Base-by-base conservation (phyloP, 2,329 filamentous ascomycete species). In the Xylaria sp. region DNA sequence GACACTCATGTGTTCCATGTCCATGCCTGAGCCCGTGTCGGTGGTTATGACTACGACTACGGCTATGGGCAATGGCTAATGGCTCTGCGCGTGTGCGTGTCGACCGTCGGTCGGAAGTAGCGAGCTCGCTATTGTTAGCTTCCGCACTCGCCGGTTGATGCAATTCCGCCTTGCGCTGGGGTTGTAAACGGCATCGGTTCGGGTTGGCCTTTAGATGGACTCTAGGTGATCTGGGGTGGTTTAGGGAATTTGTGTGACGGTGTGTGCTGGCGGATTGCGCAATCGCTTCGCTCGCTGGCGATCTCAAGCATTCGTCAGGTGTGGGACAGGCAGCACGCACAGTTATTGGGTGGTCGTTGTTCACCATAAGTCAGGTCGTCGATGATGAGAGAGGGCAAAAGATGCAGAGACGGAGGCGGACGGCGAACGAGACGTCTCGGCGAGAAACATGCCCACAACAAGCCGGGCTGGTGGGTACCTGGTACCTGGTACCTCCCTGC, bases 1-100 rank as follows among this genome's bases (percentile, higher is more conserved):
- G 31, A 71, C 71, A 60, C 74, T 75, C 73, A 75, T 75, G 64
- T 75, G 72, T 70, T 75, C 73, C 71, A 74, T 71, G 66, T 75
- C 74, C 74, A 75, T 75, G 64, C 52, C 61, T 47, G 11, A 33
- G 46, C 9, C 46, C 25, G 7, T n/a, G 45, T 6, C 45, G 31
- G 11, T 28, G 31, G 15, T 8, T n/a, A n/a, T n/a, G n/a, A n/a
- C n/a, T n/a, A n/a, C n/a, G n/a, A n/a, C n/a, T n/a, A n/a, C n/a
- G n/a, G n/a, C n/a, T n/a, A n/a, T n/a, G n/a, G 37, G 2, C 14
- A 14, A 11, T 11, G 37, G 7, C 37, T 11, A 38, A 14, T n/a
- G 37, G 14, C 9, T 42, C 38, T 33, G 31, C 17, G 43, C n/a
- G n/a, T n/a, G n/a, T n/a, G n/a, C n/a, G n/a, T n/a, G n/a, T n/a